Conservation (phyloP, 371 early-diverging fungal species). For the Capillidium heterosporum region DNA sequence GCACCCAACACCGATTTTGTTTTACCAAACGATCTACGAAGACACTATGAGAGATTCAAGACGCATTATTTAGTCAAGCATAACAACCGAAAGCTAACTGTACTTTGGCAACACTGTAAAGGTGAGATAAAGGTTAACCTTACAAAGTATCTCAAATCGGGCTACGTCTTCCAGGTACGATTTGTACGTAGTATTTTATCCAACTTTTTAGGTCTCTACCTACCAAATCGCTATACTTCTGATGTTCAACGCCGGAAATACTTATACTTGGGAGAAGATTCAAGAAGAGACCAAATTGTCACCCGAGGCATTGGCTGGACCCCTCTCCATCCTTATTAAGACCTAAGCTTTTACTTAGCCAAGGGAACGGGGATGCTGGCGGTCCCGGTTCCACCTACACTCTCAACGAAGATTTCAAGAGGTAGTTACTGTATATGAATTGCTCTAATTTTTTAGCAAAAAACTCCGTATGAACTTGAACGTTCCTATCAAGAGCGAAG, state of each 20-base stretch:
- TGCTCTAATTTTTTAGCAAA: slow-evolving; percentile 24
- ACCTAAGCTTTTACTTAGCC: slow-evolving; percentile 49
- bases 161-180: slow-evolving; percentile 48
- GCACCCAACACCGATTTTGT: slow-evolving; percentile 56
- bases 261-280: slow-evolving; percentile 44
- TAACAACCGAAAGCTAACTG: slow-evolving; percentile 68
- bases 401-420: slow-evolving; percentile 73
- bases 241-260: slow-evolving; percentile 51
- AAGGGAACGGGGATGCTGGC: slow-evolving; percentile 26
- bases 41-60: slow-evolving; percentile 61
- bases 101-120: slow-evolving; percentile 79
- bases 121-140: slow-evolving; percentile 77
- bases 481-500: slow-evolving; percentile 58
- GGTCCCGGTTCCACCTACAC: slow-evolving; percentile 32
- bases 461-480: slow-evolving; percentile 73
- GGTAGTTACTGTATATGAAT: slow-evolving; percentile 12
- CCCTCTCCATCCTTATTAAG: slow-evolving; percentile 58
- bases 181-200: not conserved
- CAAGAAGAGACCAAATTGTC: slow-evolving; percentile 45
- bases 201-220: slow-evolving; percentile 32
- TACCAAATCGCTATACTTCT: slow-evolving; percentile 83
- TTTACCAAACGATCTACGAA: slow-evolving; percentile 65
- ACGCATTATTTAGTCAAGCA: slow-evolving; percentile 68
- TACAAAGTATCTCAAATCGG: slow-evolving; percentile 38
- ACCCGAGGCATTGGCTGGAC: slow-evolving; percentile 40